Base-by-base conservation (phyloP, 768 basidiomycete genomes). In the Boletus reticuloceps region DNA sequence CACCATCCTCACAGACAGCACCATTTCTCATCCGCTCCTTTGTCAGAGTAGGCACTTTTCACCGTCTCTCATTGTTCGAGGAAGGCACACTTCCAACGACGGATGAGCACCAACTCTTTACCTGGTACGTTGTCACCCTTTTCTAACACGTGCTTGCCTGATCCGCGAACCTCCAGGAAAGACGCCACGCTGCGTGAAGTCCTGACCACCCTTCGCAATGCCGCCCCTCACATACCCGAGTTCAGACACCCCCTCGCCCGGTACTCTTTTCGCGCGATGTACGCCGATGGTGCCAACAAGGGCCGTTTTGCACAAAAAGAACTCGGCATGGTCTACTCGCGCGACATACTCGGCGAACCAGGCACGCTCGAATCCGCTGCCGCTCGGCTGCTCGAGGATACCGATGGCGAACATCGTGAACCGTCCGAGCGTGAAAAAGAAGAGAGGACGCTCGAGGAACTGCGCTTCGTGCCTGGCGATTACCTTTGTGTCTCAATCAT, bases 1-100 rank as follows among this genome's bases (percentile, higher is more conserved):
- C 7, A 62, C 36, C 31, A 11, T 22, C 25, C 11, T 22, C 14
- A 32, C 58, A 91, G 90, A 89, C 85, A 6, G 79, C 86, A 0
- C 91, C 91, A 7, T 93, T 93, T 70, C 82, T 93, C 51, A 83
- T 93, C 36, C 82, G 91, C 47, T 77, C 89, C 14, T 93, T 93
- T 68, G 79, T 92, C 53, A 92, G 91, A 80, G 82, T 89, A 38
- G 89, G 88, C 19, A 75, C 82, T 37, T 91, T 90, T 67, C 91
- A 92, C 68, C 79, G 87, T 40, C 72, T 90, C 22, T 71, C 76
- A 5, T 76, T 89, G 52, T 93, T 93, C 60, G 89, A 93, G 64
- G 89, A 92, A 55, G 84, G 88, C 0, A 79, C 81, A 3, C 75
- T 88, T 4, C 91, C 91, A 8, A 85, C 85, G 3, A 84, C 85